Evolutionary conservation across 768 basidiomycete genomes (phyloP).

Genomic region (Suillus americanus): DNA sequence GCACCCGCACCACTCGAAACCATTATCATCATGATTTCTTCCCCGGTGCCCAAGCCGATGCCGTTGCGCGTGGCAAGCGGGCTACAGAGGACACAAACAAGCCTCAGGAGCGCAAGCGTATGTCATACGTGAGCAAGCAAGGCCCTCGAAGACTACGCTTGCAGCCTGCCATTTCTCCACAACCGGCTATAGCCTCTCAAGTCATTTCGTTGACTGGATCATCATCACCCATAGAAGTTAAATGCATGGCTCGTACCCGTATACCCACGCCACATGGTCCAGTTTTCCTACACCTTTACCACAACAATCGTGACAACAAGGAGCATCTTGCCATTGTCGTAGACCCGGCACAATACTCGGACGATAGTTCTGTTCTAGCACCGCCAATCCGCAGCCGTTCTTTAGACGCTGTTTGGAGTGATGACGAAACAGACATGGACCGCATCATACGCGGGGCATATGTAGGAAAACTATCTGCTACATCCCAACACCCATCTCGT

Average conservation of each 20-base stretch:
- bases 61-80: conserved; percentile 52
- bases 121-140: conserved; percentile 72
- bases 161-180: conserved; percentile 22
- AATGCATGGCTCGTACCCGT: conserved; percentile 95
- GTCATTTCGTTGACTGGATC: conserved; percentile 5
- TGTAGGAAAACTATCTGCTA: conserved; percentile 73
- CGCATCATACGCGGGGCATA: conserved; percentile 93
- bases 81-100: conserved; percentile 39
- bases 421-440: conserved; percentile 89
- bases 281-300: conserved; percentile 91
- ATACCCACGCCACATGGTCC: conserved; percentile 96
- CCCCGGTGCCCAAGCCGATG: conserved; percentile 37
- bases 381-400: conserved; percentile 78
- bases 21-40: conserved; percentile 85
- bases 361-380: conserved; percentile 34
- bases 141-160: conserved; percentile 68
- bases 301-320: conserved; percentile 88
- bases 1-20: conserved; percentile 78
- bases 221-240: conserved; percentile 52
- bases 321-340: conserved; percentile 96
- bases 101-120: conserved; percentile 43
- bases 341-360: conserved; percentile 81
- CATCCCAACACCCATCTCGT: conserved; percentile 45
- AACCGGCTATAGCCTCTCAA: conserved; percentile 16
- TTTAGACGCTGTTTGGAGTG: conserved; percentile 82